A percentile compares a stretch with the other conserved stretches of the same genome.
These are phyloP conservation scores for Pestalotiopsis sp. DNA, from an alignment of 2,329 filamentous ascomycete genomes.

Conservation along the genomic window DNA sequence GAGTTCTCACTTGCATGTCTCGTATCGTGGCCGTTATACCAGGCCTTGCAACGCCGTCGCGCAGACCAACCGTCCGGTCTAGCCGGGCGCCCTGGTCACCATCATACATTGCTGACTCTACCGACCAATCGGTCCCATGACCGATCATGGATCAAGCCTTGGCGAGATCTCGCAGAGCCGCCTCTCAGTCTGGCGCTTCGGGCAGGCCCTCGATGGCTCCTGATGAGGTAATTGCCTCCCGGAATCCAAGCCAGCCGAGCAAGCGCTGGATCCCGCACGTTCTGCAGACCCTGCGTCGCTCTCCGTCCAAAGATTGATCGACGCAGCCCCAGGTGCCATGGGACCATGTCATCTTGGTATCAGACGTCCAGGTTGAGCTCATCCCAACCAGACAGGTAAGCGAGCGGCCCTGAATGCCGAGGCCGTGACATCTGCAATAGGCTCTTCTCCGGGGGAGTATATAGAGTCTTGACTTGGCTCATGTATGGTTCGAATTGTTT, in stretches of 20 bases:
- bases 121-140: conserved; percentile 3
- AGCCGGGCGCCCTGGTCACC: background rate
- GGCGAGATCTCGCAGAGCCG: conserved; percentile 5
- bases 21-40: background rate
- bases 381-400: conserved; percentile 14
- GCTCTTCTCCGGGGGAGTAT: background rate
- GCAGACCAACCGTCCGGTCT: background rate
- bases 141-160: conserved; percentile 3
- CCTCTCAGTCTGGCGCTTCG: conserved; percentile 1
- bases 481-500: background rate
- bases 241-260: conserved; percentile 5
- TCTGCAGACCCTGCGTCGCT: background rate
- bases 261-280: background rate
- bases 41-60: background rate
- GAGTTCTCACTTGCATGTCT: background rate
- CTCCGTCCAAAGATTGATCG: conserved; percentile 22
- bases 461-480: conserved; percentile 5
- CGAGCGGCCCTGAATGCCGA: background rate
- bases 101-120: background rate
- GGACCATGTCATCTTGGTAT: conserved; percentile 19
- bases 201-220: background rate
- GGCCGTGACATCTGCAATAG: background rate
- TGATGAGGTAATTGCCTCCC: conserved; percentile 2
- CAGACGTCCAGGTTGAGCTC: conserved; percentile 24
- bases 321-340: conserved; percentile 18